A percentile compares a stretch with the other conserved stretches of the same genome.
phyloP scores from a whole-genome alignment of 176 grass and related monocot genomes.

The Musa itinerans region DNA sequence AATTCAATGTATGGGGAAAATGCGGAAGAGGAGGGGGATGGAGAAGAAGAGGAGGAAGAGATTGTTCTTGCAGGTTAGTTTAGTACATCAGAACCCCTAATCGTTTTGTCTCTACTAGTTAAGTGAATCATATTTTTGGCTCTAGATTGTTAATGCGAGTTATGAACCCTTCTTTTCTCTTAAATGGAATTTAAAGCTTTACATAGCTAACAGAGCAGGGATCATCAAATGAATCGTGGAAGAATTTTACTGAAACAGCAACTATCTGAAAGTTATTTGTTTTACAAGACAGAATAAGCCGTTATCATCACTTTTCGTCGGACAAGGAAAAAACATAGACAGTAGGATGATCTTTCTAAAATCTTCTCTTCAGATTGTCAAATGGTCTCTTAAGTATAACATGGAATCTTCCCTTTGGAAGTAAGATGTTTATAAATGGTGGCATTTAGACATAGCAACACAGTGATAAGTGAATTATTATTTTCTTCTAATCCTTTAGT shows the following conservation, averaged over 20 bases:
- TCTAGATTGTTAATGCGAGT: neutral
- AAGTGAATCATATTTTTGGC: too few relatives aligned
- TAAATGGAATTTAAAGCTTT: neutral
- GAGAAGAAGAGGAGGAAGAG: slow-evolving; percentile 24
- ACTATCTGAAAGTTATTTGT: neutral
- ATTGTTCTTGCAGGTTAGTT: slow-evolving; percentile 17
- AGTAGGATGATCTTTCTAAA: neutral
- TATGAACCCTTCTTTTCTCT: neutral
- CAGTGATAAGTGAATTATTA: too few relatives aligned
- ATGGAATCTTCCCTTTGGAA: too few relatives aligned
- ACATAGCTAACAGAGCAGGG: neutral
- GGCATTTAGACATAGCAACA: too few relatives aligned
- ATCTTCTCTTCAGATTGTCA: neutral
- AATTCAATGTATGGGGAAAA: slow-evolving; percentile 69
- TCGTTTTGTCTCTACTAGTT: too few relatives aligned
- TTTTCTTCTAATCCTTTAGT: too few relatives aligned
- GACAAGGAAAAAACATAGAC: neutral
- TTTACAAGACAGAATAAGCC: neutral
- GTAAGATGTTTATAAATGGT: too few relatives aligned
- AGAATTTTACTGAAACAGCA: neutral
- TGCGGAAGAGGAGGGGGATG: neutral
- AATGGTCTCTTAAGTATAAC: too few relatives aligned
- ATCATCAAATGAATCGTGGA: neutral
- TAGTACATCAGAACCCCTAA: too few relatives aligned
- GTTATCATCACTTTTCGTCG: neutral